These are phyloP conservation scores for Sclerospora graminicola DNA, from an alignment of 352 stramenopile species.

Conservation along the genomic window DNA sequence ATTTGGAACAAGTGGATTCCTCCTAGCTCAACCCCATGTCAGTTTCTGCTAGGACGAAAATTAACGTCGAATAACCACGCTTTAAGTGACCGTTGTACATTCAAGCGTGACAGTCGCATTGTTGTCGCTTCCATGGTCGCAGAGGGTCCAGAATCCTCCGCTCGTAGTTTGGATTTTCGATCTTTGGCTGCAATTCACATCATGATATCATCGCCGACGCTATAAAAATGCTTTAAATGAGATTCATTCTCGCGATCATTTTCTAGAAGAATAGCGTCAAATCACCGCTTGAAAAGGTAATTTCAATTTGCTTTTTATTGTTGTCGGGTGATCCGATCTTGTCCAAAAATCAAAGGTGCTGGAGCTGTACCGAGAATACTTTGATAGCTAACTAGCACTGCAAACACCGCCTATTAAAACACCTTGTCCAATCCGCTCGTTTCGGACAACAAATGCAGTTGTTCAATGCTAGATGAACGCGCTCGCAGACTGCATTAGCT, in stretches of 20 bases:
- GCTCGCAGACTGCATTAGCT: slow-evolving; percentile 4
- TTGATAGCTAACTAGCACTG: background rate
- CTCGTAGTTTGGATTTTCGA: background rate
- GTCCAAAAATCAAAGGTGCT: background rate
- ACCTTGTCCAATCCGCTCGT: background rate
- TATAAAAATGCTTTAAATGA: background rate
- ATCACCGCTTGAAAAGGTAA: background rate
- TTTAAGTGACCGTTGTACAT: too few species aligned
- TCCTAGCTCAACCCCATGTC: too few species aligned
- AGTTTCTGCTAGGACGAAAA: too few species aligned
- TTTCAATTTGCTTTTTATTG: slow-evolving; percentile 3
- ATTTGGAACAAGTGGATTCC: too few species aligned
- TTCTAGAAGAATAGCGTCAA: slow-evolving; percentile 1
- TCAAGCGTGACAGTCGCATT: too few species aligned
- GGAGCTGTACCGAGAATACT: slow-evolving; percentile 1
- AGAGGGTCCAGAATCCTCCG: background rate
- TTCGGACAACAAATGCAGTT: slow-evolving; percentile 1
- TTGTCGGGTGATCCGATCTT: slow-evolving; percentile 1
- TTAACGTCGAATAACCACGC: too few species aligned
- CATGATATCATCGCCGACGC: background rate
- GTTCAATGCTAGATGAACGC: background rate
- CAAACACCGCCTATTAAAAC: background rate
- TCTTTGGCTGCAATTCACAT: background rate
- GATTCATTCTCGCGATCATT: background rate
- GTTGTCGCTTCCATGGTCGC: background rate